These are phyloP conservation scores for Acer saccharum DNA, from an alignment of 345 rosid genomes.

Conservation along the genomic window DNA sequence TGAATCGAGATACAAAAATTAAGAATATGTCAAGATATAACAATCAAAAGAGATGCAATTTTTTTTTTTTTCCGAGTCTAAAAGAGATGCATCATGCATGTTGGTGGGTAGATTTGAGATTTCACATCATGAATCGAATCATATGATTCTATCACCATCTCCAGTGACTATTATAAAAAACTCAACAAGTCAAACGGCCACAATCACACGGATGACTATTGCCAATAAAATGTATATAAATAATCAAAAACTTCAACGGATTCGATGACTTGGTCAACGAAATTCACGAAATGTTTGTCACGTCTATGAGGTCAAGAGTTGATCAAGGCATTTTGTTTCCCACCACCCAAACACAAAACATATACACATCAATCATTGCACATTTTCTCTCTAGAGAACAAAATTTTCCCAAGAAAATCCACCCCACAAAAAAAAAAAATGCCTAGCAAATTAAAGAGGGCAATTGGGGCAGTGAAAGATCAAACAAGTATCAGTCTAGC, in stretches of 20 bases:
- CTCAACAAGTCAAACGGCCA: neutral
- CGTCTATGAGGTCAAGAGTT: neutral
- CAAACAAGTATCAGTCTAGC: constrained; percentile 89
- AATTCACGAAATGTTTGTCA: neutral
- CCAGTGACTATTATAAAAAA: neutral
- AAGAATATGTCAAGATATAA: too few species aligned
- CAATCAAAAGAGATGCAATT: too few species aligned
- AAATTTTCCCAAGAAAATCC: neutral
- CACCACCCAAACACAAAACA: constrained; percentile 9
- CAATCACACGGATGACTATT: neutral
- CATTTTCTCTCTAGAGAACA: neutral
- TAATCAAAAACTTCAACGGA: neutral
- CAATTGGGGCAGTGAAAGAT: constrained; percentile 86
- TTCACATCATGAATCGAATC: neutral
- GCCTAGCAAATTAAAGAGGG: constrained; percentile 90
- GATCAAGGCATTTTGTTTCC: neutral
- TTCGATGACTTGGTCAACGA: constrained; percentile 12
- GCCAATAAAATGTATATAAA: neutral
- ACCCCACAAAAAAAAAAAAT: constrained; percentile 18
- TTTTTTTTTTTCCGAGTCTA: too few species aligned
- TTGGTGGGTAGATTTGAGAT: neutral
- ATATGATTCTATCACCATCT: neutral
- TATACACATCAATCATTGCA: too few species aligned
- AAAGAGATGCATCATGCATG: neutral
- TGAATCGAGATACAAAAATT: too few species aligned